Evolutionary conservation across 1,284 basidiomycete species (phyloP).

Genomic region (Boletellus sp.): DNA sequence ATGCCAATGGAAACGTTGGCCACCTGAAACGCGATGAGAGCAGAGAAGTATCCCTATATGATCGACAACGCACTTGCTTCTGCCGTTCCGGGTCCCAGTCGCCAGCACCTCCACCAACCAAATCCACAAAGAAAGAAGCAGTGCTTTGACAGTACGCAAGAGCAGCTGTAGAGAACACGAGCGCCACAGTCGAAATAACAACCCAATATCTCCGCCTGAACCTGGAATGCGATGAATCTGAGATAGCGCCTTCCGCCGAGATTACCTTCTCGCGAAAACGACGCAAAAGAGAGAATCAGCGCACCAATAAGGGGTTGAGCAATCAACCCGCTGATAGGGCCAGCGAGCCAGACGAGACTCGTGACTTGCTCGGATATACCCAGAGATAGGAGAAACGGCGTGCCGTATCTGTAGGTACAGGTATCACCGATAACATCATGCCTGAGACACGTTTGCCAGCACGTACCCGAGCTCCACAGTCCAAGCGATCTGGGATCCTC

Average conservation of each 20-base stretch:
- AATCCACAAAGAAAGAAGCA: constrained; percentile 74
- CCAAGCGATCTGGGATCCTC: constrained; percentile 91
- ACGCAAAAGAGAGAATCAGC: constrained; percentile 17
- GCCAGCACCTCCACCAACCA: constrained; percentile 73
- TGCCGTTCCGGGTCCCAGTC: constrained; percentile 86
- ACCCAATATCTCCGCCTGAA: constrained; percentile 92
- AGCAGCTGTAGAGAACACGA: constrained; percentile 66
- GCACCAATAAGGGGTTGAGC: constrained; percentile 93
- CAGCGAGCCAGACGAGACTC: constrained; percentile 95
- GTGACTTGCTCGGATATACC: constrained; percentile 91
- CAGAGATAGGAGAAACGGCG: constrained; percentile 86
- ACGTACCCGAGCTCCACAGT: constrained; percentile 84
- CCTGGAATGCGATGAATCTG: constrained; percentile 85
- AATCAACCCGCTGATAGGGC: constrained; percentile 89
- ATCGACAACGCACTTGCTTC: constrained; percentile 44
- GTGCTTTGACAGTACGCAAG: constrained; percentile 84
- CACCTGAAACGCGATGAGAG: constrained; percentile 43
- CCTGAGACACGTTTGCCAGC: constrained; percentile 7
- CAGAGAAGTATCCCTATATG: not conserved
- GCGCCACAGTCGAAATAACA: constrained; percentile 71
- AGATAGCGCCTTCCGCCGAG: constrained; percentile 71
- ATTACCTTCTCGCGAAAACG: constrained; percentile 25
- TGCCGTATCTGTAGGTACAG: constrained; percentile 71
- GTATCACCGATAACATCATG: constrained; percentile 7
- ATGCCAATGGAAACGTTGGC: constrained; percentile 74